phyloP scores from a whole-genome alignment of 148 eudicot genomes.

The Simmondsia chinensis region DNA sequence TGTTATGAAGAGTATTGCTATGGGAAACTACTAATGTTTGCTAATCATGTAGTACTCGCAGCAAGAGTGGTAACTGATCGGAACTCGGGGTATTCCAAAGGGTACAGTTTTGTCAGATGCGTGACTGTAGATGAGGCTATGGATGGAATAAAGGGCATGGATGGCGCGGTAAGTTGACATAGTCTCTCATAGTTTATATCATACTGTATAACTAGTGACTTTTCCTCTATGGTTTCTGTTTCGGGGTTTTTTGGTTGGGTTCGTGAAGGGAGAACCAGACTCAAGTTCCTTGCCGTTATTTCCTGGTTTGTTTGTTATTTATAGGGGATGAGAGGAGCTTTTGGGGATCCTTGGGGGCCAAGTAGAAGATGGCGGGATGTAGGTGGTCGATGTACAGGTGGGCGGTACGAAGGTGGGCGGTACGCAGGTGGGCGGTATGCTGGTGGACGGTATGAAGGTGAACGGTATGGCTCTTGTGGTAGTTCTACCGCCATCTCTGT shows the following conservation, averaged over 20 bases:
- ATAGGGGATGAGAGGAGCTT: too few relatives aligned
- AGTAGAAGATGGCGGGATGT: background rate
- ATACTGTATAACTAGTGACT: background rate
- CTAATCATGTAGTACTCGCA: slow-evolving; percentile 25
- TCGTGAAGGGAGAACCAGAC: too few relatives aligned
- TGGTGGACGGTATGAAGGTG: too few relatives aligned
- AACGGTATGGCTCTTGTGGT: too few relatives aligned
- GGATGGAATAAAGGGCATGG: slow-evolving; percentile 73
- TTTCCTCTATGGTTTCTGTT: too few relatives aligned
- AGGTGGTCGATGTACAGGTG: too few relatives aligned
- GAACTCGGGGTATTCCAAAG: slow-evolving; percentile 63
- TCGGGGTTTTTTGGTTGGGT: too few relatives aligned
- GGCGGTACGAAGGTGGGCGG: too few relatives aligned
- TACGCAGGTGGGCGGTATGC: too few relatives aligned
- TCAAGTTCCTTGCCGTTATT: too few relatives aligned
- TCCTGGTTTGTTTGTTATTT: too few relatives aligned
- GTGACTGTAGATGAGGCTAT: slow-evolving; percentile 60
- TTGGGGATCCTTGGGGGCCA: background rate
- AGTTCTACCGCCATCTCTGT: too few relatives aligned
- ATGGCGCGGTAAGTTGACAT: slow-evolving; percentile 53
- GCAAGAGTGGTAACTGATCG: slow-evolving; percentile 92
- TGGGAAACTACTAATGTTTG: background rate
- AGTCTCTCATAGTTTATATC: background rate
- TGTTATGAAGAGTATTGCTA: background rate
- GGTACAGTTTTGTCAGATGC: slow-evolving; percentile 80